Evolutionary conservation across 441 rosid species (phyloP), one percentile per base, ranked within the genome.

Genomic region (Erysimum cheiri): DNA sequence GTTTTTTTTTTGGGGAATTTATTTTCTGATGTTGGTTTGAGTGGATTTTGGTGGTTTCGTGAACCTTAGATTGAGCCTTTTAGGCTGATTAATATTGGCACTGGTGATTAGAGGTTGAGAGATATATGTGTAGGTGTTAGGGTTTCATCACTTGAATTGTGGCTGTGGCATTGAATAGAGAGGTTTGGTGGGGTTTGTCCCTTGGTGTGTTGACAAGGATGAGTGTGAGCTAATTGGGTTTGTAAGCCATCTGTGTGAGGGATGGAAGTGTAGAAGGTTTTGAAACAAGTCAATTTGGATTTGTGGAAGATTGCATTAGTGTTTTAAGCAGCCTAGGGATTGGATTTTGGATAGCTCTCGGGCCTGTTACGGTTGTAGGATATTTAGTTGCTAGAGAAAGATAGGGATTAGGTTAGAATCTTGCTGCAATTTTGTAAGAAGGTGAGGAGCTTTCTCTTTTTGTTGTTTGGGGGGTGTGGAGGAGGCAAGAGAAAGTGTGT

Each of bases 191-290:
- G 58, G 75, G 39, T 52, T 17, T 41, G 13, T 40, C 33, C 47
- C 64, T 60, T 58, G 47, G 47, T 58, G 22, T 37, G 12, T 59
- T 39, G 4, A 22, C 10, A 39, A 37, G 17, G 13, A 36, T 58
- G 56, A 47, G 57, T 12, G 35, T 35, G 28, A 47, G 80, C 76
- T 79, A 80, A 67, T 82, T 7, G 72, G 76, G 72, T 77, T 72
- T 80, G 78, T 70, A 80, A 80, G 78, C 82, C 85, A 67, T 84
- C 83, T 75, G 77, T 65, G 67, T 52, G 47, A 56, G 81, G 74
- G 83, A 85, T 82, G 85, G 83, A 79, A 73, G 82, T 69, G 56
- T 79, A 81, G 84, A 70, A 61, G 71, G 62, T 68, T 46, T 31
- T 66, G 39, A 4, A 13, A 50, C 39, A 22, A 52, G 19, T 15